These are phyloP conservation scores for Capsella rubella DNA, from an alignment of 441 rosid genomes.

Conservation along the genomic window DNA sequence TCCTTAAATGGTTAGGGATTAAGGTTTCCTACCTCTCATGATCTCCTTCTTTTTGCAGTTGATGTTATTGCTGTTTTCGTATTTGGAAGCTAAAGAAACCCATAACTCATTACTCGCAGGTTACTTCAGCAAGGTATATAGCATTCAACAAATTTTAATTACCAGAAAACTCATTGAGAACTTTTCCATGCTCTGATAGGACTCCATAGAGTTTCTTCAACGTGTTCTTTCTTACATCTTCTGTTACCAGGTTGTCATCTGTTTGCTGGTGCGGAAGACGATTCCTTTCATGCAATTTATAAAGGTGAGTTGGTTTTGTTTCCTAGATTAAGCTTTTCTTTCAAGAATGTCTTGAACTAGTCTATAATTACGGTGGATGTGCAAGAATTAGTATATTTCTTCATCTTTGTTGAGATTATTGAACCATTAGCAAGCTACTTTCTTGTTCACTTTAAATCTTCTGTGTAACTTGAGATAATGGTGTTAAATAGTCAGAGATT, in stretches of 20 bases:
- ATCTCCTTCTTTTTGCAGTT: slow-evolving; percentile 54
- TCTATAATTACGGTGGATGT: too few relatives aligned
- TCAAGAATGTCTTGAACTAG: slow-evolving; percentile 24
- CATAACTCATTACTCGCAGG: slow-evolving; percentile 70
- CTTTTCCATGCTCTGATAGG: slow-evolving; percentile 24
- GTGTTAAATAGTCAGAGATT: slow-evolving; percentile 8
- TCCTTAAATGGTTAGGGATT: slow-evolving; percentile 1
- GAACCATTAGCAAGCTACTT: slow-evolving; percentile 19
- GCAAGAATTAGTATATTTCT: slow-evolving; percentile 4
- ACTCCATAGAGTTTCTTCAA: slow-evolving; percentile 12
- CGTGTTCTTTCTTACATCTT: slow-evolving; percentile 30
- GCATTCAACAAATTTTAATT: slow-evolving; percentile 25
- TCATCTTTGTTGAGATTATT: slow-evolving; percentile 13
- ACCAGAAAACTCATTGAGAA: slow-evolving; percentile 14
- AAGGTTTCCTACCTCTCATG: slow-evolving; percentile 29
- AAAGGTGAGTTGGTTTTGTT: slow-evolving; percentile 56
- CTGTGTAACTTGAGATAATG: slow-evolving; percentile 9
- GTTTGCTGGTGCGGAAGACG: slow-evolving; percentile 71
- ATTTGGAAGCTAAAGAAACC: slow-evolving; percentile 59
- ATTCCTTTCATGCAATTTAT: slow-evolving; percentile 66
- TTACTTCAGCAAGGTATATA: slow-evolving; percentile 77
- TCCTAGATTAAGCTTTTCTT: background rate
- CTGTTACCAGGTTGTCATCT: slow-evolving; percentile 68
- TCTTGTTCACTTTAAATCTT: slow-evolving; percentile 21
- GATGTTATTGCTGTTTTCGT: slow-evolving; percentile 74